phyloP scores from a whole-genome alignment of 257 asterid genomes.

The Penstemon davidsonii region DNA sequence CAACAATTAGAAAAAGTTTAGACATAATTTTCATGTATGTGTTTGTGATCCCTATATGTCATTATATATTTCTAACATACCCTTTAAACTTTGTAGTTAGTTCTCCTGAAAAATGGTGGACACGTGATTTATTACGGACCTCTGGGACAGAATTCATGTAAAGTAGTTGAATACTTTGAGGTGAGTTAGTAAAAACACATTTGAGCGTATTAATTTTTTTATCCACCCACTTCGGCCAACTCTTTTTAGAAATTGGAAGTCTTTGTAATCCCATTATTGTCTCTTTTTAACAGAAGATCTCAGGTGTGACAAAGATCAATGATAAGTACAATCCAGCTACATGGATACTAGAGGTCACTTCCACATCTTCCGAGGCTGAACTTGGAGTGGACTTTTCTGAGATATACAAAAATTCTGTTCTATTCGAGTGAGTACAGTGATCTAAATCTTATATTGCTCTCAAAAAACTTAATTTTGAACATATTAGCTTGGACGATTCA shows the following conservation, averaged over 20 bases:
- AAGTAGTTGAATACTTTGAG: conserved; percentile 40
- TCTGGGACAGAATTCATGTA: conserved; percentile 27
- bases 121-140: conserved; percentile 35
- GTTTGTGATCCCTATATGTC: too few species aligned
- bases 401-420: conserved; percentile 29
- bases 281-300: conserved; percentile 22
- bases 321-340: conserved; percentile 38
- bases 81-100: conserved; percentile 7
- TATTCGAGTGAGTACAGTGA: conserved; percentile 29
- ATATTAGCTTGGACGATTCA: neutral
- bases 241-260: neutral
- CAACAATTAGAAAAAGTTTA: too few species aligned
- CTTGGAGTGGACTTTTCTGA: conserved; percentile 37
- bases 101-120: conserved; percentile 39
- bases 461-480: too few species aligned
- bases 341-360: conserved; percentile 41
- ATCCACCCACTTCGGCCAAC: neutral
- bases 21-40: neutral
- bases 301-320: conserved; percentile 35
- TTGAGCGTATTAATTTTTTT: neutral
- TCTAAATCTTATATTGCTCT: too few species aligned
- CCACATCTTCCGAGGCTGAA: conserved; percentile 33
- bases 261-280: neutral
- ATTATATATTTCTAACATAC: neutral
- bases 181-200: conserved; percentile 17